A percentile compares a stretch with the other conserved stretches of the same genome.
Conservation (phyloP, 2,329 filamentous ascomycete species). For the Aspergillus hiratsukae region DNA sequence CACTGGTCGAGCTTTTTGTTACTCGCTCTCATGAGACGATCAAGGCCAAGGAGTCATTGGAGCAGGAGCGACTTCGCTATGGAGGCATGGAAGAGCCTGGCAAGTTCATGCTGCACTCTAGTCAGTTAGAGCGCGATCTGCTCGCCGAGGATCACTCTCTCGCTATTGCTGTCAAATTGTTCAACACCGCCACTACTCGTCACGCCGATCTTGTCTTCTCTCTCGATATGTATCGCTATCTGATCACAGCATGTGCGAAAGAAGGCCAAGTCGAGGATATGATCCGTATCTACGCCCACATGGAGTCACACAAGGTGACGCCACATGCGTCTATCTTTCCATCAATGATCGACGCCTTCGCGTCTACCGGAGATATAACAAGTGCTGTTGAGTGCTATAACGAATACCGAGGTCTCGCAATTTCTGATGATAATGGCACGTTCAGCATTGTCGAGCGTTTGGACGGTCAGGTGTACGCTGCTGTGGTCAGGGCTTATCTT, state of each 20-base stretch:
- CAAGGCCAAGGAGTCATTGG: slow-evolving; percentile 65
- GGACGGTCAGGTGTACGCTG: slow-evolving; percentile 81
- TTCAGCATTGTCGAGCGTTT: slow-evolving; percentile 65
- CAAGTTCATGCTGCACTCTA: slow-evolving; percentile 83
- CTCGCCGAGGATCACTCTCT: slow-evolving; percentile 83
- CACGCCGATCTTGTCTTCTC: slow-evolving; percentile 63
- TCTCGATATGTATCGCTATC: slow-evolving; percentile 74
- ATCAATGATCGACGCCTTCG: slow-evolving; percentile 92
- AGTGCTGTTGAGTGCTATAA: slow-evolving; percentile 94
- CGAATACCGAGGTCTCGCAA: slow-evolving; percentile 84
- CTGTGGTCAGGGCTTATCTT: slow-evolving; percentile 87
- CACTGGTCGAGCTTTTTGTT: slow-evolving; percentile 77
- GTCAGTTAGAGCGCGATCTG: slow-evolving; percentile 81
- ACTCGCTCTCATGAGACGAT: slow-evolving; percentile 75
- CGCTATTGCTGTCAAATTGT: slow-evolving; percentile 77
- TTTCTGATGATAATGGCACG: slow-evolving; percentile 73
- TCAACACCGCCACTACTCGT: slow-evolving; percentile 67
- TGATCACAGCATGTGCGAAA: slow-evolving; percentile 83
- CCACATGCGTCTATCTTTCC: slow-evolving; percentile 81
- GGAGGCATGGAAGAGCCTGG: slow-evolving; percentile 79
- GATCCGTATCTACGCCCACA: slow-evolving; percentile 84
- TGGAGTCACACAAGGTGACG: slow-evolving; percentile 71
- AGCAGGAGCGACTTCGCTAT: slow-evolving; percentile 78
- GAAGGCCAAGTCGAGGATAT: slow-evolving; percentile 79
- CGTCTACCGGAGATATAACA: slow-evolving; percentile 70